phyloP scores from a whole-genome alignment of 495 filamentous ascomycete species.

The Aspergillus asperescens region DNA sequence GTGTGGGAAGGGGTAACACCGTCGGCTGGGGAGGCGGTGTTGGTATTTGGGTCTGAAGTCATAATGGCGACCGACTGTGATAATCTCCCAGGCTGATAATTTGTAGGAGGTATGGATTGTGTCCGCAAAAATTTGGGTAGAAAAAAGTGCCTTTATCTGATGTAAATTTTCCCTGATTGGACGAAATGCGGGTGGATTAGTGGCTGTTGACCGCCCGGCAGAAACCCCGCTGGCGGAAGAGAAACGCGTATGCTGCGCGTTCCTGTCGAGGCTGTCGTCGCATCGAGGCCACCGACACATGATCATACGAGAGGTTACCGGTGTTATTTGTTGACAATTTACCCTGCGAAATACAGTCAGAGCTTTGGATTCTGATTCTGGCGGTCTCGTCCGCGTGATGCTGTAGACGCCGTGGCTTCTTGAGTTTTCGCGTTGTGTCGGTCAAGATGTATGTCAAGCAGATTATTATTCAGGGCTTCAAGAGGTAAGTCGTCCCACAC shows the following conservation, averaged over 20 bases:
- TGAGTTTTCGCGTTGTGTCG: constrained; percentile 30
- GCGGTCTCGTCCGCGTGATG: constrained; percentile 35
- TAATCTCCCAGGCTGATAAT: background rate
- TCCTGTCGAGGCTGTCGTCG: constrained; percentile 13
- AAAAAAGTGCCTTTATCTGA: constrained; percentile 18
- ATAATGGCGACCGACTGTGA: constrained; percentile 18
- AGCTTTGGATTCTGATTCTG: constrained; percentile 10
- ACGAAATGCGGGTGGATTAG: constrained; percentile 27
- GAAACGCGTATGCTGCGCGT: constrained; percentile 20
- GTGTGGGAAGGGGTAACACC: constrained; percentile 47
- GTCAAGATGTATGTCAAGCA: constrained; percentile 95
- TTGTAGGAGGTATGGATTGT: constrained; percentile 1
- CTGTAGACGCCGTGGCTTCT: constrained; percentile 26
- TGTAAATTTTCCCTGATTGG: constrained; percentile 30
- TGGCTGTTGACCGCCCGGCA: constrained; percentile 35
- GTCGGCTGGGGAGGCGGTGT: constrained; percentile 35
- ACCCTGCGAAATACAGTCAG: background rate
- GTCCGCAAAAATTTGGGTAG: constrained; percentile 9
- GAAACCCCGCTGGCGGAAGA: constrained; percentile 41
- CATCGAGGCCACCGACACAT: background rate
- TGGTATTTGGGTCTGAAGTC: constrained; percentile 18
- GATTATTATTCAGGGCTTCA: constrained; percentile 99
- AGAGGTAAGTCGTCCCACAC: constrained; percentile 59
- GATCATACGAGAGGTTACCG: background rate
- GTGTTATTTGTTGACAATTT: background rate